Evolutionary conservation across 1,284 basidiomycete genomes (phyloP).

Genomic region (Papiliotrema terrestris): DNA sequence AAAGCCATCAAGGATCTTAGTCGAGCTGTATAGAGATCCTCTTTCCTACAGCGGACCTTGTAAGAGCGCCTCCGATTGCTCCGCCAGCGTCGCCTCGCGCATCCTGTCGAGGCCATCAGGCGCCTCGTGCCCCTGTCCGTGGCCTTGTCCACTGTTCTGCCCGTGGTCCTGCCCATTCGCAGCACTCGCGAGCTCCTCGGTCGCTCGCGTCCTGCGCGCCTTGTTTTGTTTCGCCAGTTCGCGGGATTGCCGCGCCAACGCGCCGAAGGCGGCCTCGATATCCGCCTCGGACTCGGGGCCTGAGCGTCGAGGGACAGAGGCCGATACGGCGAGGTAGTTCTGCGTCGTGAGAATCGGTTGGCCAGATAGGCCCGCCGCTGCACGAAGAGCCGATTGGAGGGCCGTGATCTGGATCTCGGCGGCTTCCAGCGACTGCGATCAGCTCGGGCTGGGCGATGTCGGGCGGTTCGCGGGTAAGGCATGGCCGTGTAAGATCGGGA

Average conservation of each 20-base stretch:
- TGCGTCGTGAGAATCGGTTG: constrained; percentile 8
- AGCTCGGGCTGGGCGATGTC: neutral
- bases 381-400: constrained; percentile 9
- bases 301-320: neutral
- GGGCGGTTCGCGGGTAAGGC: too few relatives aligned
- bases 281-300: neutral
- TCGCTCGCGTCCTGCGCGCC: neutral
- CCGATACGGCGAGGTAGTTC: neutral
- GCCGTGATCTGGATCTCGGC: constrained; percentile 17
- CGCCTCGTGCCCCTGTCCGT: too few relatives aligned
- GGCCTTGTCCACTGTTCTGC: too few relatives aligned
- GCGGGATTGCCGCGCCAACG: constrained; percentile 15
- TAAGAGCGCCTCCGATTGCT: too few relatives aligned
- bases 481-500: neutral
- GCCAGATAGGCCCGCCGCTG: neutral
- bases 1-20: too few relatives aligned
- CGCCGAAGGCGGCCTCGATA: constrained; percentile 18
- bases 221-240: constrained; percentile 23
- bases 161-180: too few relatives aligned
- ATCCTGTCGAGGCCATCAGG: too few relatives aligned
- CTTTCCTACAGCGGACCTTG: too few relatives aligned
- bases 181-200: too few relatives aligned
- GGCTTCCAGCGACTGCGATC: constrained; percentile 13
- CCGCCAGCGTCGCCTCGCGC: too few relatives aligned
- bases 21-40: too few relatives aligned